Conservation (phyloP, 2,329 filamentous ascomycete species). For the Hirsutella minnesotensis region DNA sequence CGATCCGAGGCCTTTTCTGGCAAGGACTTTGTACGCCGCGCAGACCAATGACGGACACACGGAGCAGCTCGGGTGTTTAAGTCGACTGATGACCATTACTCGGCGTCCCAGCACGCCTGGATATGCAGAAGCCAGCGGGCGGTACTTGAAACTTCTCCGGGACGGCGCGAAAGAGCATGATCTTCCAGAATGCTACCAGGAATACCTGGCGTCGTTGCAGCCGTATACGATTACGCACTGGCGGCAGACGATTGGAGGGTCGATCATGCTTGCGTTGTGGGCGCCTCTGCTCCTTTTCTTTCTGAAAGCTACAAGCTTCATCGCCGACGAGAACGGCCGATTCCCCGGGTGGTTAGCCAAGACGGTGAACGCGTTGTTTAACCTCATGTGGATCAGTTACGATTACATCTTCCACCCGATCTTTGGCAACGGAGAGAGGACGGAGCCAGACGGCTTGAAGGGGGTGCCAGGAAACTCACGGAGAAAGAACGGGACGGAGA, state of each 20-base stretch:
- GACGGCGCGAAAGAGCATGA: constrained; percentile 69
- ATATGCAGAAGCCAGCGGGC: constrained; percentile 71
- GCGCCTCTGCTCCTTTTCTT: constrained; percentile 41
- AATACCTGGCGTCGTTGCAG: constrained; percentile 56
- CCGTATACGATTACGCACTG: constrained; percentile 58
- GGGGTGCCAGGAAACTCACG: constrained; percentile 1
- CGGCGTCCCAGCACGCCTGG: constrained; percentile 43
- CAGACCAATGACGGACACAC: constrained; percentile 20
- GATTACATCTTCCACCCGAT: constrained; percentile 37
- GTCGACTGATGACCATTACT: constrained; percentile 27
- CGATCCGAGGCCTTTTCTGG: constrained; percentile 56
- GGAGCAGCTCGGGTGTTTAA: constrained; percentile 29
- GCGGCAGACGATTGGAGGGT: constrained; percentile 54
- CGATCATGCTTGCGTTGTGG: constrained; percentile 50
- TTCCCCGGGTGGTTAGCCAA: constrained; percentile 55
- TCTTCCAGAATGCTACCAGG: constrained; percentile 68
- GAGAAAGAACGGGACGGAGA: constrained; percentile 12
- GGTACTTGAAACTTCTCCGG: constrained; percentile 72
- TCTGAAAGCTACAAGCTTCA: constrained; percentile 27
- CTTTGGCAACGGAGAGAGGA: constrained; percentile 82
- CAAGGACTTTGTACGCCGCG: constrained; percentile 74
- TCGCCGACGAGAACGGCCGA: constrained; percentile 55
- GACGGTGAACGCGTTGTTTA: constrained; percentile 39
- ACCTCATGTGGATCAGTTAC: constrained; percentile 31
- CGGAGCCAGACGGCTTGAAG: constrained; percentile 15